phyloP scores from a whole-genome alignment of 148 eudicot genomes.

The Arbutus unedo region DNA sequence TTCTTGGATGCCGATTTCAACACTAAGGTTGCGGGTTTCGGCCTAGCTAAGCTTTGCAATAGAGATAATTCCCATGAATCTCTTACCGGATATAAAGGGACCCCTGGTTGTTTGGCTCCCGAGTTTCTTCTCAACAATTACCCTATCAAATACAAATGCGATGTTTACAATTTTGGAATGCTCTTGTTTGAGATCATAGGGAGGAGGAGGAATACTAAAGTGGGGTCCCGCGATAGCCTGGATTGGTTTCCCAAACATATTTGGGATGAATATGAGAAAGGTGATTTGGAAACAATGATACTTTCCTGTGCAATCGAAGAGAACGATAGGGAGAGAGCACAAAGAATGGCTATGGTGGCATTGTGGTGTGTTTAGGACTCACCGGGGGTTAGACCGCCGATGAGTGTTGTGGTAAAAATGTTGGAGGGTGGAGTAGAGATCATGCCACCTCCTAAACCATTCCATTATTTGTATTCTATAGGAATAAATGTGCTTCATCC shows the following conservation, averaged over 20 bases:
- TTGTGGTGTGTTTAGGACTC: constrained; percentile 21
- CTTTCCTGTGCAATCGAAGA: neutral
- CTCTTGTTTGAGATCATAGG: constrained; percentile 13
- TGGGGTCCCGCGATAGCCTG: neutral
- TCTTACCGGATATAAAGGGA: neutral
- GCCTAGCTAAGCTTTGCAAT: constrained; percentile 1
- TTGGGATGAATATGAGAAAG: constrained; percentile 13
- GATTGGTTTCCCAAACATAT: constrained; percentile 12
- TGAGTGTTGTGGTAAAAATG: constrained; percentile 16
- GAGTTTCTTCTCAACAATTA: neutral
- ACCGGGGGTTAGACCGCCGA: constrained; percentile 5
- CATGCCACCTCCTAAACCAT: constrained; percentile 8
- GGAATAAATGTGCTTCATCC: neutral
- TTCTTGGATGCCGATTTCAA: neutral
- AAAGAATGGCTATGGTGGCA: constrained; percentile 7
- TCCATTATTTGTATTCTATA: neutral
- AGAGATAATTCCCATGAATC: neutral
- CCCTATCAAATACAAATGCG: neutral
- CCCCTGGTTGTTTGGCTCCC: neutral
- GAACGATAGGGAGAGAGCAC: neutral
- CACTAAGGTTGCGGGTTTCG: constrained; percentile 10
- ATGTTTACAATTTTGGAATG: constrained; percentile 12
- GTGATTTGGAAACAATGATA: neutral
- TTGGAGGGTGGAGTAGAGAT: constrained; percentile 12
- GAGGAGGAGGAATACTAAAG: constrained; percentile 7